phyloP scores from a whole-genome alignment of 1,284 basidiomycete genomes.

The Boletus semigastroideus region DNA sequence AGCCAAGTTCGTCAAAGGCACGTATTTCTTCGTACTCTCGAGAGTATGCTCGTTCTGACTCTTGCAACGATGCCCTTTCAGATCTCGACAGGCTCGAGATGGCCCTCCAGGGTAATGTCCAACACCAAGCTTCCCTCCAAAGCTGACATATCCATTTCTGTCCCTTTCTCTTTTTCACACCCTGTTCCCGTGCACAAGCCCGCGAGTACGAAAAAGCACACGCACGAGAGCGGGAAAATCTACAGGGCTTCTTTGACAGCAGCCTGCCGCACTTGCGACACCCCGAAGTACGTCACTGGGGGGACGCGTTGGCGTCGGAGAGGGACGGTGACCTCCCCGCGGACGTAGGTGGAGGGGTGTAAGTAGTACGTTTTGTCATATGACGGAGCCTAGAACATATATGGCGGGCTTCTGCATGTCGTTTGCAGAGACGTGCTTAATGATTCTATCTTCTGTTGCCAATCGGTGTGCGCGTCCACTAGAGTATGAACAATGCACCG shows the following conservation, averaged over 20 bases:
- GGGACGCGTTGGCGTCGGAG: conserved; percentile 55
- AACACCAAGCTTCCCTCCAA: too few species aligned
- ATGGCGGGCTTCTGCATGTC: too few species aligned
- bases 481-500: too few species aligned
- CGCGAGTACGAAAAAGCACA: conserved; percentile 69
- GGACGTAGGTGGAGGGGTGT: neutral
- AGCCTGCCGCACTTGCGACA: conserved; percentile 74
- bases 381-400: too few species aligned
- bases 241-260: conserved; percentile 76
- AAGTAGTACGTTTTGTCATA: neutral
- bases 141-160: neutral
- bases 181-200: conserved; percentile 40
- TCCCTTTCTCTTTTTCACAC: neutral
- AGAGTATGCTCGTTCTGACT: neutral
- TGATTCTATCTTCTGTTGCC: too few species aligned
- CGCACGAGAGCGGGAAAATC: conserved; percentile 37
- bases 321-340: conserved; percentile 4
- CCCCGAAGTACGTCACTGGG: conserved; percentile 78
- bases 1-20: conserved; percentile 90
- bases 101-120: conserved; percentile 68
- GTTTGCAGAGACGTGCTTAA: too few species aligned
- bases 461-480: too few species aligned
- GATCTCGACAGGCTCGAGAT: conserved; percentile 95
- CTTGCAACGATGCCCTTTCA: conserved; percentile 28
- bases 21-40: conserved; percentile 8